Evolutionary conservation across 2,329 filamentous ascomycete species (phyloP), one percentile per base, ranked within the genome.

Genomic region (Lasiodiplodia sp.): DNA sequence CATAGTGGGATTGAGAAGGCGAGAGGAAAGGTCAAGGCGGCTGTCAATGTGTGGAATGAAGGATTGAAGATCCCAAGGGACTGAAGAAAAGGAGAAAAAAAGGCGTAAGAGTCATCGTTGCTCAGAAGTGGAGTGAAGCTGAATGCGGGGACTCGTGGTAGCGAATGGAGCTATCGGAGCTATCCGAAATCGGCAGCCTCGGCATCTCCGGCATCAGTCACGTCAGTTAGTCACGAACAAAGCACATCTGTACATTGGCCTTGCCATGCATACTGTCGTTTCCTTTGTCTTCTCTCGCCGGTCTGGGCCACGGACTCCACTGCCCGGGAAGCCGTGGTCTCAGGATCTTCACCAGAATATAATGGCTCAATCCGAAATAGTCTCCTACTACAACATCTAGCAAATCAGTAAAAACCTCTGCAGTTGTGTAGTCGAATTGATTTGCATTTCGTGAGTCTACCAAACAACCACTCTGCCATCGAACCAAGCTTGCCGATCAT

Each of bases 1-100:
- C 81, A 83, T 83, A 7, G 55, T 72, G 44, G 52, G 23, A n/a
- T 25, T 12, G 47, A 44, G 16, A 34, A 10, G 10, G 37, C 28
- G 3, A 28, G 18, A 12, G 4, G 34, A 8, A 31, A 34, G 31
- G 6, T 25, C n/a, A 56, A 40, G n/a, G 63, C 11, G 23, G 16
- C 16, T 31, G 6, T 23, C 23, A 11, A n/a, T 2, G 40, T n/a
- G 8, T 25, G 11, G 28, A 21, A 31, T 10, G 28, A 16, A 47
- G 60, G 14, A 51, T 51, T 51, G 25, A 34, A 23, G 14, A 14
- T 18, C 2, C 49, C 40, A 44, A 34, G 31, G 57, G 57, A 40
- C 4, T 6, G 21, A 14, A 11, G 21, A 16, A 38, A 38, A 18
- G 14, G 18, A 38, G 31, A 28, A 38, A 64, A n/a, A 34, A 18